Evolutionary conservation across 768 basidiomycete genomes (phyloP).

Genomic region (Mycena belliarum): DNA sequence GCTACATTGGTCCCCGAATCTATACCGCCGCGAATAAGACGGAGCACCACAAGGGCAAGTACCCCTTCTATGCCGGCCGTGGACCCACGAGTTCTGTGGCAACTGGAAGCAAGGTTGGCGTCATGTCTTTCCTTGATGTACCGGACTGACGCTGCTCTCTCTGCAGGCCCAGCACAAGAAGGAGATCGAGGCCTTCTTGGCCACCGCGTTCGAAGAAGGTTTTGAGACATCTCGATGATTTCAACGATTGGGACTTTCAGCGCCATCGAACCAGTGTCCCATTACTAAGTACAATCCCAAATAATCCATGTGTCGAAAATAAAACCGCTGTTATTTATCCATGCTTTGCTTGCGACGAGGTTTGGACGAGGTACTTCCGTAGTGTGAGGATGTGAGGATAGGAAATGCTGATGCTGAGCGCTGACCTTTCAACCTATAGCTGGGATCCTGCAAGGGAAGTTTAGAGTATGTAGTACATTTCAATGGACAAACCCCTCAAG

Average conservation of each 20-base stretch:
- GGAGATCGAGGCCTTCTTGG: slow-evolving; percentile 79
- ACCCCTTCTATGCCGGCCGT: slow-evolving; percentile 89
- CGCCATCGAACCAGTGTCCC: slow-evolving; percentile 22
- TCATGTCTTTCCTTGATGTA: background rate
- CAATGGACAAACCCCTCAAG: background rate
- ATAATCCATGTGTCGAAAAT: slow-evolving; percentile 10
- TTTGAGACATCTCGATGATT: slow-evolving; percentile 16
- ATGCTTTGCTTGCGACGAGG: no score
- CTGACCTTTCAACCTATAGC: no score
- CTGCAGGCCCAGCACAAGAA: slow-evolving; percentile 80
- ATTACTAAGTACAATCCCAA: slow-evolving; percentile 1
- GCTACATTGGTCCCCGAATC: slow-evolving; percentile 90
- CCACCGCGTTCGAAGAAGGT: slow-evolving; percentile 53
- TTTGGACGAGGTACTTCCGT: no score
- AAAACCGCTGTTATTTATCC: slow-evolving; percentile 7
- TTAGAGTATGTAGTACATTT: no score
- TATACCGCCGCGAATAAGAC: slow-evolving; percentile 92
- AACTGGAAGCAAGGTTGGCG: slow-evolving; percentile 82
- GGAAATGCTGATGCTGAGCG: no score
- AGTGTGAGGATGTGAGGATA: no score
- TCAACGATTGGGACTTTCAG: slow-evolving; percentile 8
- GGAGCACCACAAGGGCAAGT: slow-evolving; percentile 87
- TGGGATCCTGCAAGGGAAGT: no score
- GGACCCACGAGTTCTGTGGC: slow-evolving; percentile 91
- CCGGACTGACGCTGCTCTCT: slow-evolving; percentile 20